Conservation (phyloP, 1,139 yeast species). For the Geotrichum fermentans region DNA sequence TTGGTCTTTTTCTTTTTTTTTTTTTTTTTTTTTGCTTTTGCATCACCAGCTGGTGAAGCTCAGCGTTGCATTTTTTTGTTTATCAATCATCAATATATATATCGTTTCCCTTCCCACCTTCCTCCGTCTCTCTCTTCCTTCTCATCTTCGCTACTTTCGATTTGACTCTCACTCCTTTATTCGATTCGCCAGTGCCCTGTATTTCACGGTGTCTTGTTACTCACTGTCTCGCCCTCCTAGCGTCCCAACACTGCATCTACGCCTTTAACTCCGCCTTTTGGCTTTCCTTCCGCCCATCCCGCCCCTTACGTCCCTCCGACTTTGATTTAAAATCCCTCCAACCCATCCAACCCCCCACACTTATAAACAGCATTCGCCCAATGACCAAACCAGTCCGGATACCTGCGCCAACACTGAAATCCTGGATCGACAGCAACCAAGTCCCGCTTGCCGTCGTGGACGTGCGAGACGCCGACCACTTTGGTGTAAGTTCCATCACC, state of each 20-base stretch:
- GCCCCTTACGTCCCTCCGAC: no score
- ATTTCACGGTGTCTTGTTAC: no score
- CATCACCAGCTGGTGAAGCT: no score
- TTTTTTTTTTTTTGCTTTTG: no score
- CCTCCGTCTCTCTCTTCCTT: not conserved
- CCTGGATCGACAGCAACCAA: constrained; percentile 29
- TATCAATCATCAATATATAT: not conserved
- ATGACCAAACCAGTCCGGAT: constrained; percentile 10
- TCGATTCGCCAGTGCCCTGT: no score
- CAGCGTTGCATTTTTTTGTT: not conserved
- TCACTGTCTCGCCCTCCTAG: no score
- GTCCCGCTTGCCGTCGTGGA: constrained; percentile 59
- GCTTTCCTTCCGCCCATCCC: not conserved
- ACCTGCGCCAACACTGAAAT: constrained; percentile 27
- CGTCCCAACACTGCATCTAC: not conserved
- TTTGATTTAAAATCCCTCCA: no score
- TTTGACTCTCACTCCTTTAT: not conserved
- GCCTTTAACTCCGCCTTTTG: not conserved
- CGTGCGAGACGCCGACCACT: constrained; percentile 76
- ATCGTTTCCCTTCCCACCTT: not conserved
- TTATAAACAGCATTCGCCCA: not conserved
- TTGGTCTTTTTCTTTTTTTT: not conserved
- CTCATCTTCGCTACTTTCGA: not conserved
- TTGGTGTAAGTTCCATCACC: constrained; percentile 45
- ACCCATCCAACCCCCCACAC: constrained; percentile 3